Evolutionary conservation across 495 filamentous ascomycete genomes (phyloP).

Genomic region (Lasiosphaeria ovina): DNA sequence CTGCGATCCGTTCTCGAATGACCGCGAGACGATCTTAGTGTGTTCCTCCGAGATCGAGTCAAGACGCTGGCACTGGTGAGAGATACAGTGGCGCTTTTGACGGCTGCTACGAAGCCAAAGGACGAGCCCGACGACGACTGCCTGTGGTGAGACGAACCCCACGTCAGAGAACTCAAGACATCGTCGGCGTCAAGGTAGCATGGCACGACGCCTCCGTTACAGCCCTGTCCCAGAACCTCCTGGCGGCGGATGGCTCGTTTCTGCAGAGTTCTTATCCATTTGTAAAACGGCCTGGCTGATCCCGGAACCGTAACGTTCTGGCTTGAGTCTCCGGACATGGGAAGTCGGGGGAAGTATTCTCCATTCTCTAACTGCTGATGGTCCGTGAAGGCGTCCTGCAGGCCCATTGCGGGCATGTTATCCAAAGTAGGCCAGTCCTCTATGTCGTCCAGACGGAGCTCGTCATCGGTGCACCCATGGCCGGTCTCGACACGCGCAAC

Average conservation of each 20-base stretch:
- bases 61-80: slow-evolving; percentile 65
- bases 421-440: slow-evolving; percentile 42
- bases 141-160: slow-evolving; percentile 41
- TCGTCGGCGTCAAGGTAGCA: slow-evolving; percentile 33
- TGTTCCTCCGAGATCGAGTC: slow-evolving; percentile 55
- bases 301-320: slow-evolving; percentile 18
- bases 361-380: slow-evolving; percentile 26
- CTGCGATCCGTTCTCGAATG: slow-evolving; percentile 60
- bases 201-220: slow-evolving; percentile 37
- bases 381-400: slow-evolving; percentile 31
- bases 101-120: slow-evolving; percentile 66
- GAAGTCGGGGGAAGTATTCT: slow-evolving; percentile 26
- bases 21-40: slow-evolving; percentile 50
- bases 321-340: slow-evolving; percentile 9
- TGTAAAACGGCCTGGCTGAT: slow-evolving; percentile 47
- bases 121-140: slow-evolving; percentile 69
- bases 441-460: slow-evolving; percentile 18
- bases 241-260: slow-evolving; percentile 43
- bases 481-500: not conserved
- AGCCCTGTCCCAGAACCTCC: slow-evolving; percentile 22
- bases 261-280: slow-evolving; percentile 58
- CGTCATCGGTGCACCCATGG: slow-evolving; percentile 13
- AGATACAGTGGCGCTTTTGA: slow-evolving; percentile 75
- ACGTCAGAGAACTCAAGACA: slow-evolving; percentile 20
- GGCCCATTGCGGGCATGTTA: slow-evolving; percentile 38